These are phyloP conservation scores for Climacium dendroides DNA, from an alignment of 225 moss, liverwort and hornwort species.

Conservation along the genomic window DNA sequence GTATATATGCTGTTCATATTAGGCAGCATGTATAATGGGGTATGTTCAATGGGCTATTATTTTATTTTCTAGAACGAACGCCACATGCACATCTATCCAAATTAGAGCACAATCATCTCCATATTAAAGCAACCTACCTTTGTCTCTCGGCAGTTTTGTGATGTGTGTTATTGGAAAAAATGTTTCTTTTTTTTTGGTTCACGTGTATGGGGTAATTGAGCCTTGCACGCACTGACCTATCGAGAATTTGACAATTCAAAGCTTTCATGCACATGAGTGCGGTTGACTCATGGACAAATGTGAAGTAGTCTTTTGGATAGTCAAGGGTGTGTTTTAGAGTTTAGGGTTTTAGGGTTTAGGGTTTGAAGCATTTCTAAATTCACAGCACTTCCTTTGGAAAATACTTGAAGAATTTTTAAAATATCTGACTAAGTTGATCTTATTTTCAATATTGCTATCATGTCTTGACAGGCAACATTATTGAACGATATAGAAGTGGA, in stretches of 20 bases:
- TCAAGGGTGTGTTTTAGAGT: neutral
- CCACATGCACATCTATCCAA: neutral
- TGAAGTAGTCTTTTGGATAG: neutral
- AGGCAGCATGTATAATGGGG: neutral
- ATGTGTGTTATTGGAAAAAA: neutral
- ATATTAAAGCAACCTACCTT: neutral
- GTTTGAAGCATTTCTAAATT: neutral
- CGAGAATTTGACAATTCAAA: neutral
- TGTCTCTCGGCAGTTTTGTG: neutral
- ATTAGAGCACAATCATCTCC: neutral
- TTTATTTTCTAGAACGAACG: neutral
- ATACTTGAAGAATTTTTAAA: neutral
- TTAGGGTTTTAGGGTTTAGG: too few species aligned
- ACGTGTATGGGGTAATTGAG: neutral
- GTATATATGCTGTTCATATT: neutral
- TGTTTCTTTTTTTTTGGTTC: too few species aligned
- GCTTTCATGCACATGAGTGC: neutral
- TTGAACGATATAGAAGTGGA: neutral
- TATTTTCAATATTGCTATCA: neutral
- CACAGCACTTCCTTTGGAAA: neutral
- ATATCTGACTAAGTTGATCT: neutral
- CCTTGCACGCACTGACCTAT: neutral
- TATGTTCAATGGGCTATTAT: neutral
- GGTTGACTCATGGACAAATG: neutral
- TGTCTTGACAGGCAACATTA: conserved; percentile 7